Percentiles rank a stretch among this genome's conserved stretches.
Conservation (phyloP, 2,329 filamentous ascomycete genomes). For the Xylaria sp. region DNA sequence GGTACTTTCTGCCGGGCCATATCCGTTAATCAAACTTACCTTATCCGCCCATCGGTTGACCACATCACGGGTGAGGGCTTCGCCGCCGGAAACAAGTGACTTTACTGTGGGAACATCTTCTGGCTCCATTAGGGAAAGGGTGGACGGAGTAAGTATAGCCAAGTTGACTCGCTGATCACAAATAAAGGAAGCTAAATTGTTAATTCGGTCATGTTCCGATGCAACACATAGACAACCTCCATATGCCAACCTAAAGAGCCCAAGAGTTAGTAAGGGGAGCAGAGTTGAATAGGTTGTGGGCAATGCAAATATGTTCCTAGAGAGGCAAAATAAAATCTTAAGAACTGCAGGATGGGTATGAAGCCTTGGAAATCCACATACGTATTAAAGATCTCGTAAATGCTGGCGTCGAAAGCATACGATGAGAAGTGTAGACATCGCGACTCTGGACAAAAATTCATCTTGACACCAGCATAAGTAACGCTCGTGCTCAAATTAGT, state of each 20-base stretch:
- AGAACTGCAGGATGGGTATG: not conserved
- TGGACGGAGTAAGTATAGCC: constrained; percentile 35
- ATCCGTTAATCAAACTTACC: constrained; percentile 24
- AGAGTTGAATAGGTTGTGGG: not conserved
- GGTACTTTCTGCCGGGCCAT: constrained; percentile 24
- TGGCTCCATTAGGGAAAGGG: constrained; percentile 29
- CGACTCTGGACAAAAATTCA: constrained; percentile 18
- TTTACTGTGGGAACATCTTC: constrained; percentile 31
- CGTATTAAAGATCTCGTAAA: constrained; percentile 46
- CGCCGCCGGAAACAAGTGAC: constrained; percentile 34
- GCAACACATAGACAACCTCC: constrained; percentile 48
- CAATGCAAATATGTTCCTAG: not conserved
- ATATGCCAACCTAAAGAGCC: constrained; percentile 33
- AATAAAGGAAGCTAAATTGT: constrained; percentile 40
- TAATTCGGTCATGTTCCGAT: constrained; percentile 45
- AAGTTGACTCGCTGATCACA: constrained; percentile 24
- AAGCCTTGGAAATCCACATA: not conserved
- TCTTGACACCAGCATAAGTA: not conserved
- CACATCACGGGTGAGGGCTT: constrained; percentile 39
- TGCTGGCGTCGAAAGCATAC: constrained; percentile 48
- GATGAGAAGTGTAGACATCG: constrained; percentile 36
- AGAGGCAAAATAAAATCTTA: not conserved
- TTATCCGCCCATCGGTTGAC: constrained; percentile 25
- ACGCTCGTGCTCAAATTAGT: constrained; percentile 7
- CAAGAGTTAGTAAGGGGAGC: not conserved